These are phyloP conservation scores for Letharia columbiana DNA, from an alignment of 495 filamentous ascomycete genomes.

Conservation along the genomic window DNA sequence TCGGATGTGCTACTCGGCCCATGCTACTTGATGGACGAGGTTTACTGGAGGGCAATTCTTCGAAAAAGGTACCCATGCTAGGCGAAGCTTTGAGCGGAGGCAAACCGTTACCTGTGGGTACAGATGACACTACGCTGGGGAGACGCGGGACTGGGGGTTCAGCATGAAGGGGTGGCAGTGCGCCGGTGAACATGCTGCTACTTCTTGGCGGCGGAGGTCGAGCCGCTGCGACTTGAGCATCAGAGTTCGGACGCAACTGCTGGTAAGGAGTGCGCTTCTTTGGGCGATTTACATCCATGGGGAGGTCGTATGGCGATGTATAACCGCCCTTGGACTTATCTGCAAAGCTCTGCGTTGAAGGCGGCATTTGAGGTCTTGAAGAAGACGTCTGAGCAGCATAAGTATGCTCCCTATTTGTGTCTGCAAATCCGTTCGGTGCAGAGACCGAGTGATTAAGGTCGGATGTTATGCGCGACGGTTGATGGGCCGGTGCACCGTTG, in stretches of 20 bases:
- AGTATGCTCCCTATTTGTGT: constrained; percentile 7
- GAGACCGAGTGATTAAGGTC: constrained; percentile 7
- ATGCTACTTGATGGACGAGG: constrained; percentile 37
- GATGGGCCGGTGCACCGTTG: constrained; percentile 19
- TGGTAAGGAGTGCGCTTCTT: constrained; percentile 45
- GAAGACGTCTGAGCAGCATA: constrained; percentile 5
- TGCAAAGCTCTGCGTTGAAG: constrained; percentile 64
- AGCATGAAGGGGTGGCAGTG: constrained; percentile 15
- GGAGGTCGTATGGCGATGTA: constrained; percentile 86
- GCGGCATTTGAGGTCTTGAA: constrained; percentile 31
- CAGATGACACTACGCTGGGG: constrained; percentile 9
- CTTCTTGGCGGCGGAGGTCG: constrained; percentile 50
- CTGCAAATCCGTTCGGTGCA: constrained; percentile 8
- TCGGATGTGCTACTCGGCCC: constrained; percentile 24
- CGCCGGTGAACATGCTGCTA: constrained; percentile 45
- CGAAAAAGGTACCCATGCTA: constrained; percentile 58
- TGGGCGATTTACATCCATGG: constrained; percentile 74
- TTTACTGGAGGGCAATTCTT: constrained; percentile 69
- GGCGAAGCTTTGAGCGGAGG: constrained; percentile 25
- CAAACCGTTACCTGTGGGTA: constrained; percentile 15
- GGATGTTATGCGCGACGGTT: constrained; percentile 9
- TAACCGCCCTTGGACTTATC: constrained; percentile 87
- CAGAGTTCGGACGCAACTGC: constrained; percentile 26
- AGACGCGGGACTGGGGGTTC: constrained; percentile 29
- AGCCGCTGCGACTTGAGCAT: constrained; percentile 34